These are phyloP conservation scores for Fusarium duplospermum DNA, from an alignment of 2,329 filamentous ascomycete genomes.

Conservation along the genomic window DNA sequence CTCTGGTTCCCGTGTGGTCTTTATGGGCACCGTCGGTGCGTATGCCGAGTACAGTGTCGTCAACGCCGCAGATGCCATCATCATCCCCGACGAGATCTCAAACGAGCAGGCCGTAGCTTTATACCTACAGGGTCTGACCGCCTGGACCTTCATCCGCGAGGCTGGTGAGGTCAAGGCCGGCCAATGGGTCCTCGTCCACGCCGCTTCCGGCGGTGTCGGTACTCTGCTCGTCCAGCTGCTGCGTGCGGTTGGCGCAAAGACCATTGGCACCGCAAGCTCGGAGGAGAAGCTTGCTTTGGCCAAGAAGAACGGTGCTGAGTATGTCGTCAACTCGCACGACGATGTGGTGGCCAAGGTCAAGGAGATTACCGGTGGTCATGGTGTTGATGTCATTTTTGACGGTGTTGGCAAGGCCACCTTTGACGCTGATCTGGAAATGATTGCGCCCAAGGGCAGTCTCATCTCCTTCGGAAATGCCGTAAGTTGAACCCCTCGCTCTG, in stretches of 20 bases:
- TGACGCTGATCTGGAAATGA: constrained; percentile 78
- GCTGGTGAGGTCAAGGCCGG: constrained; percentile 79
- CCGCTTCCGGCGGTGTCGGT: constrained; percentile 86
- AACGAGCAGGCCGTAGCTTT: constrained; percentile 74
- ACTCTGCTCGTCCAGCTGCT: constrained; percentile 81
- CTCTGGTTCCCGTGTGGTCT: constrained; percentile 78
- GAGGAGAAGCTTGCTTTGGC: constrained; percentile 79
- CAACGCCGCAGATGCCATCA: constrained; percentile 65
- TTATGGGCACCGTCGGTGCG: constrained; percentile 62
- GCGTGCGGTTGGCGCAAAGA: constrained; percentile 76
- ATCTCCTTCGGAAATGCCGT: constrained; percentile 84
- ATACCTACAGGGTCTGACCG: constrained; percentile 85
- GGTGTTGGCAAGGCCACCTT: constrained; percentile 89
- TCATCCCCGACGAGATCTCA: constrained; percentile 71
- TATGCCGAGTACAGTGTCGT: constrained; percentile 70
- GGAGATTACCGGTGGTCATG: constrained; percentile 77
- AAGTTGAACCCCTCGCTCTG: constrained; percentile 48
- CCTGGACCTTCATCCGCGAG: constrained; percentile 82
- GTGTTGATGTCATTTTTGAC: constrained; percentile 84
- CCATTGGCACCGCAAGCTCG: constrained; percentile 83
- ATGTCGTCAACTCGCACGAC: constrained; percentile 76
- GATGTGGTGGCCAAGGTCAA: constrained; percentile 69
- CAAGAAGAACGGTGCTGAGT: constrained; percentile 75
- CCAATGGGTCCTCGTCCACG: constrained; percentile 87
- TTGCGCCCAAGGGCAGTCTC: constrained; percentile 81